phyloP scores from a whole-genome alignment of 139 green algal genomes.

The Mesotaenium endlicherianum region DNA sequence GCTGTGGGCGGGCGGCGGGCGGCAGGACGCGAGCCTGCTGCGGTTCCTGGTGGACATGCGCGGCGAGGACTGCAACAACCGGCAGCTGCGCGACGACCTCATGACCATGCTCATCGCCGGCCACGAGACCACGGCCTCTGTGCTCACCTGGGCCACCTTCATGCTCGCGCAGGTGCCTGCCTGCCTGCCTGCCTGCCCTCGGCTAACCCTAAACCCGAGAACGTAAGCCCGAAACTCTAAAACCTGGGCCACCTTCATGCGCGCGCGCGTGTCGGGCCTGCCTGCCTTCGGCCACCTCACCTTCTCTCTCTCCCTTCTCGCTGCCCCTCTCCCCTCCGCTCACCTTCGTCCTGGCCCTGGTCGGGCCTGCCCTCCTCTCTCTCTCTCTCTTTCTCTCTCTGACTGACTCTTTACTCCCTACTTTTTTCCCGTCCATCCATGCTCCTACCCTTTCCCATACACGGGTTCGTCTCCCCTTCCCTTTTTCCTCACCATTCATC shows the following conservation, averaged over 20 bases:
- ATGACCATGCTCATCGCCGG: conserved; percentile 92
- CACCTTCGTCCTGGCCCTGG: neutral
- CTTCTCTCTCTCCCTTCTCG: neutral
- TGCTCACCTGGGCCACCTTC: conserved; percentile 70
- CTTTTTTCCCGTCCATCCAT: neutral
- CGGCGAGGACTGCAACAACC: conserved; percentile 80
- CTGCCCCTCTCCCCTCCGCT: neutral
- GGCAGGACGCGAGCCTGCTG: conserved; percentile 84
- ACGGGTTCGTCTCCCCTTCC: neutral
- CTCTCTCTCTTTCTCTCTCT: neutral
- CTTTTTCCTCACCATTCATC: no score
- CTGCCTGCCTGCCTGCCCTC: neutral
- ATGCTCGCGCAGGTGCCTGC: conserved; percentile 17
- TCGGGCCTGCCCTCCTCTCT: neutral
- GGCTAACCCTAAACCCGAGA: neutral
- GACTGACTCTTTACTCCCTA: neutral
- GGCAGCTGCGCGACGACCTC: conserved; percentile 91
- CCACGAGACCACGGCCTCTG: conserved; percentile 95
- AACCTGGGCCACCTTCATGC: conserved; percentile 66
- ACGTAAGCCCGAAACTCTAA: neutral
- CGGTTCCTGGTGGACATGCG: conserved; percentile 97
- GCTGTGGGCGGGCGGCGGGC: no score
- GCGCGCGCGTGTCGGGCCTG: no score
- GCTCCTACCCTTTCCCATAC: neutral
- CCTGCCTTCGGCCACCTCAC: conserved; percentile 9